Percentiles rank a stretch among this genome's conserved stretches.
Evolutionary conservation across 164 flowering plant species (phyloP).

Genomic region (Hamamelis virginiana): DNA sequence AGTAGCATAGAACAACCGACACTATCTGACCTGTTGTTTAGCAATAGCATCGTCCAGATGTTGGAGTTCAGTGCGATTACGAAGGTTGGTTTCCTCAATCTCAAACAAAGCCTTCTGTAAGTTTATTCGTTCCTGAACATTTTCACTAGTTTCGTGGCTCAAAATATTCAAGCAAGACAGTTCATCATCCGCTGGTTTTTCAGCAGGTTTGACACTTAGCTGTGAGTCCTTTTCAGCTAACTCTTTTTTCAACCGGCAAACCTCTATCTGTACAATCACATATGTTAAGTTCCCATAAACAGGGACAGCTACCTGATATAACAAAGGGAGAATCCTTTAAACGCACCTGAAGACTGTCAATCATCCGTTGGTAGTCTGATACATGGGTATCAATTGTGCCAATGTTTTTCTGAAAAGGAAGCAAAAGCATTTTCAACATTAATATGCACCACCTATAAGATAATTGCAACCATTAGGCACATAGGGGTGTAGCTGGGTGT

Average conservation of each 20-base stretch:
- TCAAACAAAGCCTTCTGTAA: constrained; percentile 87
- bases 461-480: too few relatives aligned
- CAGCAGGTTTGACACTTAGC: constrained; percentile 64
- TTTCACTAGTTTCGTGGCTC: constrained; percentile 83
- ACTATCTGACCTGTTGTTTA: constrained; percentile 63
- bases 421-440: neutral
- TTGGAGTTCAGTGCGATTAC: constrained; percentile 76
- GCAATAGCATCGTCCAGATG: constrained; percentile 86
- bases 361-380: constrained; percentile 89
- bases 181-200: constrained; percentile 72
- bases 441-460: too few relatives aligned
- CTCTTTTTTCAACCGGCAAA: constrained; percentile 65
- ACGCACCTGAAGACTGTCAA: constrained; percentile 81
- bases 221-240: constrained; percentile 81
- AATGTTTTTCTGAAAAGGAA: constrained; percentile 66
- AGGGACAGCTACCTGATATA: neutral
- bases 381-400: constrained; percentile 86
- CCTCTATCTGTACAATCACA: constrained; percentile 58
- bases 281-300: neutral
- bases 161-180: constrained; percentile 71
- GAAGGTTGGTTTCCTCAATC: constrained; percentile 81
- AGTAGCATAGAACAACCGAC: neutral
- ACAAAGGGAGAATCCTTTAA: neutral
- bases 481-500: too few relatives aligned
- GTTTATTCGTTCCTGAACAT: constrained; percentile 90